Evolutionary conservation across 2,329 filamentous ascomycete genomes (phyloP), one percentile per base, ranked within the genome.

Genomic region (Sclerotinia sclerotiorum): DNA sequence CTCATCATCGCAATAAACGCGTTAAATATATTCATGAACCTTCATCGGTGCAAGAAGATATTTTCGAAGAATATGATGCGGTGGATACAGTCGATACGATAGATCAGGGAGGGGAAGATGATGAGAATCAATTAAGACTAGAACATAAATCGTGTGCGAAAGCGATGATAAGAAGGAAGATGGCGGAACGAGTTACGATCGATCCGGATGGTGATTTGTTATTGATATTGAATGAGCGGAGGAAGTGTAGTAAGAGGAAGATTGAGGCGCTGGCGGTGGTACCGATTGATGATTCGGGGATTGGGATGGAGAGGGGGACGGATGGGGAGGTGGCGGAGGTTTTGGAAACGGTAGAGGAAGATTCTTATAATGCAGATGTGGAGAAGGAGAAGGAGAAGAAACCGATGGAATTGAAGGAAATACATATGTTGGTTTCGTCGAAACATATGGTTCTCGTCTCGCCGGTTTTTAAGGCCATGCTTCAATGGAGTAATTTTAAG

Each of bases 391-490:
- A 6, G 35, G 35, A 10, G 35, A 35, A 35, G 35, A 56, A 24
- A 7, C 17, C 35, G 15, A 35, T 51, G 5, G 51, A 64, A 29
- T 44, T 49, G 8, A 46, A 27, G 27, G 64, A 71, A 8, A 65
- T 72, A 6, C 69, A 64, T 13, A 72, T 74, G 67, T 57, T 71
- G 5, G 72, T 74, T 7, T 74, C 72, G 0, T 72, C 72, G 0
- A 72, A 70, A 55, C 70, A 74, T 44, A 19, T 79, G 1, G 72
- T 66, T 4, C 67, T 74, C 3, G 72, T 73, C 11, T 77, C 76
- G 0, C 69, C 72, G 0, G 76, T 77, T 0, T 76, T 77, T 60
- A 74, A 72, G 32, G 71, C 71, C 1, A 76, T 77, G 74, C 70
- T 77, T 0, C 52, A 67, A n/a, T 51, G 55, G 19, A 63, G 62